Base-by-base conservation (phyloP, 2,329 filamentous ascomycete genomes). In the Plectosphaerella sp. region DNA sequence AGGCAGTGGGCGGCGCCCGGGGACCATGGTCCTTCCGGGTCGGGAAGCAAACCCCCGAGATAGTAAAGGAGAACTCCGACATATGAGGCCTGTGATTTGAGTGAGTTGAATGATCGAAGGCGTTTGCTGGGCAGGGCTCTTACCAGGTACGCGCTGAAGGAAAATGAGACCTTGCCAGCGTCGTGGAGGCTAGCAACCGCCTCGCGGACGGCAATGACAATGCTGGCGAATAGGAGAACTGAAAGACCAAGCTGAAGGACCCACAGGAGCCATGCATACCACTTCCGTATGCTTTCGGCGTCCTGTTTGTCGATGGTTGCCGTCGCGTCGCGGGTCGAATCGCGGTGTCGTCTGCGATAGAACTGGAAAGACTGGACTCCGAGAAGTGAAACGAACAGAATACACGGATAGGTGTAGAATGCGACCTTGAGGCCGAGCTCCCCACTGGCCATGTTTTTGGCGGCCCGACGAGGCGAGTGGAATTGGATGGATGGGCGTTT, bases 1-100 rank as follows among this genome's bases (percentile, higher is more conserved):
- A 61, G 62, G 51, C 64, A 60, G 39, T 74, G 70, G 18, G 72
- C 57, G 16, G 62, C 54, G 10, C 61, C 62, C 1, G 72, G 72
- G 5, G 67, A 64, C 72, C 72, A 75, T 7, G 72, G 72, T 1
- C 72, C 72, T 55, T 74, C 72, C 1, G 72, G 72, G 39, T 75
- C 69, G 3, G 72, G 72, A 7, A 75, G 62, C 48, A 75, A 58
- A 3, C 72, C 72, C 20, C 68, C 68, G 4, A 73, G 53, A 45
- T 70, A 74, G 54, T 72, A 75, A 4, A 75, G 65, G 5, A 73
- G 43, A 4, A 72, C 70, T 8, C 64, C 71, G 14, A 71, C 68
- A 47, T 72, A 63, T 3, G 72, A 71, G 6, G 72, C 68, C 70
- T 65, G 47, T 3, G 3, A 48, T 8, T n/a, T 2, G 3, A 7